Base-by-base conservation (phyloP, 208 protist species). In the Porcisia hertigi region DNA sequence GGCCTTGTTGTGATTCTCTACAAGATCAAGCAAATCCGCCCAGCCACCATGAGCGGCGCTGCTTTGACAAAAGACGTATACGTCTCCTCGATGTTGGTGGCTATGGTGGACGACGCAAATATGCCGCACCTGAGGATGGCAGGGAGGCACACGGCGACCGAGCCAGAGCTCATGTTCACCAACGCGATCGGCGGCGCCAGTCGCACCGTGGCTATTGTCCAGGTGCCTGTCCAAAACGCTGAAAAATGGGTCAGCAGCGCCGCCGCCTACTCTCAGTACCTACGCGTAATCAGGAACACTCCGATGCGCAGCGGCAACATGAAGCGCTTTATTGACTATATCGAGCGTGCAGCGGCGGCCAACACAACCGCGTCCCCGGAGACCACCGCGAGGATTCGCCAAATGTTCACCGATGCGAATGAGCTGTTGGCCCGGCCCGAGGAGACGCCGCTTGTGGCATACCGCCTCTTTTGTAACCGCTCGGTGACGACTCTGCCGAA, bases 331-430 rank as follows among this genome's bases (percentile, higher is more conserved):
- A 80, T 92, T 49, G 88, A 95, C 67, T 93, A 86, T 74, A 92
- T 87, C 59, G 85, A 85, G 69, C 83, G 77, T 3, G 82, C 82
- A 12, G 79, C 72, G 11, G 82, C 82, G n/a, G 81, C 82, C 11
- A 81, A 75, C 54, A 76, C 82, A 55, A 82, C 81, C 79, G 74
- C 75, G 62, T 85, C 77, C 47, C 64, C 80, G 12, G 53, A 82
- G 36, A 71, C 58, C 25, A 76, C 84, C 66, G 39, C 81, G 59
- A 86, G 87, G 63, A 90, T 95, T 77, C 77, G 86, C 62, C 60
- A 76, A 63, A 93, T 95, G 87, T 77, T 95, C 52, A 95, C 85
- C 69, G 91, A 95, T 72, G 88, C 91, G 39, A 82, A 93, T 84
- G 86, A 79, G 53, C 52, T 93, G 54, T 43, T 89, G 64, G 71